Evolutionary conservation across 2,329 filamentous ascomycete species (phyloP), one percentile per base, ranked within the genome.

Genomic region (Aspergillus sp.): DNA sequence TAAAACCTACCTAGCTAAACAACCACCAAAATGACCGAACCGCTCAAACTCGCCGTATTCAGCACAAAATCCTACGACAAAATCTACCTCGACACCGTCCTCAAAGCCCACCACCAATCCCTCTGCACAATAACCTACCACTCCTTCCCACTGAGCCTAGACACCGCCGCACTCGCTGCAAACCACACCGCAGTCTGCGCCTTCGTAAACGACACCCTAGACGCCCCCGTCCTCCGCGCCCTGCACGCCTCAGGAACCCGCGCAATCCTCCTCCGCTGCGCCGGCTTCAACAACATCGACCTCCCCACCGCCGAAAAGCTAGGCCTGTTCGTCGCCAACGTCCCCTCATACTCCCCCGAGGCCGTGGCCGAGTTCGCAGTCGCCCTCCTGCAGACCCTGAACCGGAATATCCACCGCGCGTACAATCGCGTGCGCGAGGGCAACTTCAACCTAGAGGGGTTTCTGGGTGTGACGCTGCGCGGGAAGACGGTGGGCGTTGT

Each of bases 341-440:
- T 90, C 35, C 87, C 87, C 1, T 82, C 84, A 3, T 90, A 90
- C 74, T 87, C 85, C 7, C 87, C 87, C 58, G 84, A 89, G 70
- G 84, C 87, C 2, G 87, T 90, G 2, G 87, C 87, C 62, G 87
- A 90, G 77, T 89, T 88, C 66, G 82, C 85, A 41, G 81, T 89
- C n/a, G 84, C 86, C 2, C 77, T 89, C 59, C 77, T 89, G 53
- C 85, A 88, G 75, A 87, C 86, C 1, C 77, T 89, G 44, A 87
- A 89, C 70, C 84, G 87, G 44, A 84, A 86, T 68, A 88, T 84
- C 14, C 87, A 89, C 70, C 83, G 85, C 21, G 85, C 87, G 3
- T 89, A 87, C 73, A 87, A 86, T 69, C 84, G 87, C 25, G 86
- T 88, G 19, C 83, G 86, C 44, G 86, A 89, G 70, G 86, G 84